Evolutionary conservation across 805 yeast species (phyloP), one percentile per base, ranked within the genome.

Genomic region (Naumovozyma castellii): DNA sequence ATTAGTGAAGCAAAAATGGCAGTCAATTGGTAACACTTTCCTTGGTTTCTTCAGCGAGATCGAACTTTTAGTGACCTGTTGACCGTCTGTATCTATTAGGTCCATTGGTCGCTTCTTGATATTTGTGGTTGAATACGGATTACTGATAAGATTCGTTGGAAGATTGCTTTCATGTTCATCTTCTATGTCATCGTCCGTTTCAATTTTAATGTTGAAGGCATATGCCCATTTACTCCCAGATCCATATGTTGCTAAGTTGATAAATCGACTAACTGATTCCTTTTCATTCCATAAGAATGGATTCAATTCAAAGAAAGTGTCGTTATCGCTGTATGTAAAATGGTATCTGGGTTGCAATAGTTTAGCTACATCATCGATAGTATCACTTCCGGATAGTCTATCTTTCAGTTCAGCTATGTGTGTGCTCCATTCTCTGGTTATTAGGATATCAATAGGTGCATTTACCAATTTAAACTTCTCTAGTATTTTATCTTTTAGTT

Each of bases 1-100:
- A 51, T 84, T 85, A 1, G 90, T 75, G 15, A 87, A 69, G 56
- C 96, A 87, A 53, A 87, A 84, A 61, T 84, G 87, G 54, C 97
- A 87, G 34, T 66, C 61, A 12, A 65, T 67, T 0, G 90, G 86
- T 0, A 70, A 54, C 2, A 84, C 75, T 0, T 54, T 59, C 43
- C 61, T 63, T n/a, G 45, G 43, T 33, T 39, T 43, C 15, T 33
- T 44, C 35, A 6, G 15, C 13, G 13, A 8, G 15, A 14, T 5
- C 5, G 14, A 13, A 12, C 5, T 29, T 14, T 5, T 13, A 8
- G 13, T 5, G 13, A 8, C 5, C 12, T 22, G 16, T 28, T 34
- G 3, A 13, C 32, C 42, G 9, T 44, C 47, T 1, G 20, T 32
- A 1, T 27, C 43, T n/a, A 35, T 49, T 13, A 47, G 40, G 28